phyloP scores from a whole-genome alignment of 2,329 filamentous ascomycete genomes.

The Apiospora phragmitis region DNA sequence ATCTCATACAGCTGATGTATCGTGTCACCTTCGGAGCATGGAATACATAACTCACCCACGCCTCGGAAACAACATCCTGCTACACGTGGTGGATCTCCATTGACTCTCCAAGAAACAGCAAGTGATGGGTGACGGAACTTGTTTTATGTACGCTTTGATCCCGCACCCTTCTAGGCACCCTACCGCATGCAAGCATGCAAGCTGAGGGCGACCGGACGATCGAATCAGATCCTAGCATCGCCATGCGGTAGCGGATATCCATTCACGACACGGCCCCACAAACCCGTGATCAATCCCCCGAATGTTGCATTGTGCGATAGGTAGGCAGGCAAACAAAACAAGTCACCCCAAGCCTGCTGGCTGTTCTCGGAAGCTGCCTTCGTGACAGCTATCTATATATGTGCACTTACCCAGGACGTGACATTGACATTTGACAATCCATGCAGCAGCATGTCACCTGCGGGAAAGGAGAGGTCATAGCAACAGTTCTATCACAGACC shows the following conservation, averaged over 20 bases:
- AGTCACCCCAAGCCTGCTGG: background rate
- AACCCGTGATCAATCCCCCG: background rate
- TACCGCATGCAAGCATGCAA: background rate
- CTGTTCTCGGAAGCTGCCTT: background rate
- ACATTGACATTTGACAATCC: background rate
- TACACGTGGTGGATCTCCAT: background rate
- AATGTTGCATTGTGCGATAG: background rate
- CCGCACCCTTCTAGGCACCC: background rate
- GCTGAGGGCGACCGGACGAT: background rate
- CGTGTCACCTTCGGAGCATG: background rate
- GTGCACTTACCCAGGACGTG: background rate
- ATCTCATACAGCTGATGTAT: background rate
- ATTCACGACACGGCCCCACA: background rate
- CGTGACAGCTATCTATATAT: background rate
- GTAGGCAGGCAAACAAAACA: background rate
- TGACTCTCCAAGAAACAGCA: background rate
- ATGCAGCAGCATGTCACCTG: background rate
- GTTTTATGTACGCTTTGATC: constrained; percentile 7
- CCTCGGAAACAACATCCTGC: background rate
- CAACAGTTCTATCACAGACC: no score
- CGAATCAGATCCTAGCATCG: background rate
- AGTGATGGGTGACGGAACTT: background rate
- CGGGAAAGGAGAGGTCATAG: background rate
- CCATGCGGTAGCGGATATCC: background rate
- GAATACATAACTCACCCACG: background rate